These are phyloP conservation scores for Coffea humblotiana DNA, from an alignment of 305 asterid species.

Conservation along the genomic window DNA sequence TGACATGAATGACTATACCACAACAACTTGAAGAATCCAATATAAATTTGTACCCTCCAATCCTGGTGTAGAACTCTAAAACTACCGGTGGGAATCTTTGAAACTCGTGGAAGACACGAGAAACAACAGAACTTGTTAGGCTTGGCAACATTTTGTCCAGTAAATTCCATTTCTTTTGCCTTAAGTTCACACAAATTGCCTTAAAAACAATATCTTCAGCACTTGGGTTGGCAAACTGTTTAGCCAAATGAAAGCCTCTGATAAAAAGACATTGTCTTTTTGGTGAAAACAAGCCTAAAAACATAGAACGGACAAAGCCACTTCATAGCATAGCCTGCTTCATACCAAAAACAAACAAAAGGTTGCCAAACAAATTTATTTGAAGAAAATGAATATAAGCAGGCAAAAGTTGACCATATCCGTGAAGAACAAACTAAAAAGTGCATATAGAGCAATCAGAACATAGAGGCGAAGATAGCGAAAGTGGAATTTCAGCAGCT, in stretches of 20 bases:
- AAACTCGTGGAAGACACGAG: slow-evolving; percentile 58
- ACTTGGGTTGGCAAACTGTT: slow-evolving; percentile 43
- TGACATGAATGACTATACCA: slow-evolving; percentile 49
- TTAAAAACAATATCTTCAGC: slow-evolving; percentile 56
- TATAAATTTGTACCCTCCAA: slow-evolving; percentile 34
- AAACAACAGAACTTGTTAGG: slow-evolving; percentile 39
- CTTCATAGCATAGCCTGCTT: slow-evolving; percentile 24
- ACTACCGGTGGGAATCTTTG: slow-evolving; percentile 47
- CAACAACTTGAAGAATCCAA: slow-evolving; percentile 49
- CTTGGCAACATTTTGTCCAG: slow-evolving; percentile 47
- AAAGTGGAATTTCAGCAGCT: background rate
- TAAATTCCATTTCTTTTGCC: slow-evolving; percentile 69
- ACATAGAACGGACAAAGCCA: slow-evolving; percentile 51
- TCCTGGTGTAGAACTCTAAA: slow-evolving; percentile 47
- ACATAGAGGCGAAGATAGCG: background rate
- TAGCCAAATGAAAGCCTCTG: slow-evolving; percentile 52
- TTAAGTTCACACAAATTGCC: slow-evolving; percentile 59
- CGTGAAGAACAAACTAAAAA: background rate
- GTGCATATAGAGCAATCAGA: background rate
- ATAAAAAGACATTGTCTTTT: slow-evolving; percentile 40
- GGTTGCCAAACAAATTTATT: background rate
- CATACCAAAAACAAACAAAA: slow-evolving; percentile 8
- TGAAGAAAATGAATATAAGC: background rate
- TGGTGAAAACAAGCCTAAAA: slow-evolving; percentile 42
- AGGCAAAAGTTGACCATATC: background rate